A percentile compares a stretch with the other conserved stretches of the same genome.
Evolutionary conservation across 225 moss, liverwort and hornwort genomes (phyloP).

Genomic region (Thuidium tamariscinum): DNA sequence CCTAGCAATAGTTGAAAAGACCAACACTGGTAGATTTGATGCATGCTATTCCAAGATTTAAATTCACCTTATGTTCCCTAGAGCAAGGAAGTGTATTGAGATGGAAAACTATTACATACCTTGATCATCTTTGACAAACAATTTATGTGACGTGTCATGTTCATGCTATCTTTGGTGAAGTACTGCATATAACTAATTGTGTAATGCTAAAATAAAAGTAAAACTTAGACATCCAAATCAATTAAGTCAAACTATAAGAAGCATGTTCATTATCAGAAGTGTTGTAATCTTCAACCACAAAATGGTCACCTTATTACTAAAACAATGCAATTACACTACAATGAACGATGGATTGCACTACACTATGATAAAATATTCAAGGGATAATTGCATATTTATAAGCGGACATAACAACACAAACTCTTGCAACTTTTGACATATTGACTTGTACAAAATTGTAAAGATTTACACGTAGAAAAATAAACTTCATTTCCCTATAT

Average conservation of each 20-base stretch:
- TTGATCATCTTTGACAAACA: not conserved
- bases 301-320: not conserved
- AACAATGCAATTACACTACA: not conserved
- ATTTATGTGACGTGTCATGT: not conserved
- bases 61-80: not conserved
- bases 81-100: not conserved
- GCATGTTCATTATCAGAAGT: not conserved
- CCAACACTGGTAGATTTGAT: not conserved
- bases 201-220: not conserved
- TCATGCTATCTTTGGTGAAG: too few relatives aligned
- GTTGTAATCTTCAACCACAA: not conserved
- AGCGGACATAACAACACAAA: not conserved
- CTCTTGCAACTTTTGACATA: not conserved
- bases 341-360: not conserved
- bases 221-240: not conserved
- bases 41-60: not conserved
- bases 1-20: not conserved
- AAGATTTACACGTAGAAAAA: not conserved
- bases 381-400: not conserved
- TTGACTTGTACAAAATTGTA: not conserved
- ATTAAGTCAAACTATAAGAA: not conserved
- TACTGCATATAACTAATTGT: not conserved
- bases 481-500: not conserved
- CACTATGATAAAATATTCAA: not conserved
- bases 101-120: not conserved